These are phyloP conservation scores for Lachancea waltii DNA, from an alignment of 805 yeast species.

Conservation along the genomic window DNA sequence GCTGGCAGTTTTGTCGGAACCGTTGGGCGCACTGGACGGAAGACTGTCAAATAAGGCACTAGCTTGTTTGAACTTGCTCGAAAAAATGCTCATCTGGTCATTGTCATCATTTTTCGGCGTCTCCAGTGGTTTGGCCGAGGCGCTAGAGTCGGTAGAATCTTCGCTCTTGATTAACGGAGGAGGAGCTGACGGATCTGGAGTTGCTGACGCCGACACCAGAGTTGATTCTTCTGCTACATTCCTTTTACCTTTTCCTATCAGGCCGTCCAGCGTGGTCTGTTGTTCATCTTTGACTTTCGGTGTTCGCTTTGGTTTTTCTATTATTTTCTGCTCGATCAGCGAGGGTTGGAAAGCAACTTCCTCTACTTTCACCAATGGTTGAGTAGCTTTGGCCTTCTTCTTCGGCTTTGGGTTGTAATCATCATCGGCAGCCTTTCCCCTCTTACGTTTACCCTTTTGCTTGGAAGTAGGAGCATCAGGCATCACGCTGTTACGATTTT, in stretches of 20 bases:
- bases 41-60: conserved; percentile 26
- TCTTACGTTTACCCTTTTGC: conserved; percentile 32
- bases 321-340: conserved; percentile 23
- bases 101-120: conserved; percentile 12
- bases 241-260: conserved; percentile 6
- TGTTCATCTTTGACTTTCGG: conserved; percentile 23
- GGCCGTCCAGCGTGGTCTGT: conserved; percentile 8
- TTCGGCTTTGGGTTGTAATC: conserved; percentile 26
- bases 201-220: conserved; percentile 6
- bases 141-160: conserved; percentile 2
- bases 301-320: conserved; percentile 20
- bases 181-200: conserved; percentile 8
- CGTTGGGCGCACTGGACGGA: no score
- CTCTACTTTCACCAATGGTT: conserved; percentile 22
- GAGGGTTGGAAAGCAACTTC: conserved; percentile 25
- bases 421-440: conserved; percentile 28
- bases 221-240: background rate
- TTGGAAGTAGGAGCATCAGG: conserved; percentile 38
- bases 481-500: conserved; percentile 46
- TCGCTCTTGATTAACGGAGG: conserved; percentile 2
- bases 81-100: conserved; percentile 23
- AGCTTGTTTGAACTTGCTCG: conserved; percentile 29
- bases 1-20: no score
- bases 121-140: background rate
- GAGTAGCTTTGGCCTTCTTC: conserved; percentile 21